phyloP scores from a whole-genome alignment of 2,329 filamentous ascomycete genomes.

The Eutypa lata region DNA sequence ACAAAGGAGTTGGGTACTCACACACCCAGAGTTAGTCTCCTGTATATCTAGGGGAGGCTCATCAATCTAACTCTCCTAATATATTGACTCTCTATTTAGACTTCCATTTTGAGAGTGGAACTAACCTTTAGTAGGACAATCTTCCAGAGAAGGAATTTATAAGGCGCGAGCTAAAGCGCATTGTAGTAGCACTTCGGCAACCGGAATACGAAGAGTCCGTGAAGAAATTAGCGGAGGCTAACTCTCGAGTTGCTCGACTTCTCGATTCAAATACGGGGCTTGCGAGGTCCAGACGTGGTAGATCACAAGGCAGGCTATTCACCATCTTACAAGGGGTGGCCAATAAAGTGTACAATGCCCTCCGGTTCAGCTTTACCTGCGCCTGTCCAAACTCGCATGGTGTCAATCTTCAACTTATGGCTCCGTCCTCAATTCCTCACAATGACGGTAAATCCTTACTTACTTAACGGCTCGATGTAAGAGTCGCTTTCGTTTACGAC shows the following conservation, averaged over 20 bases:
- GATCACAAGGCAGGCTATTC: conserved; percentile 15
- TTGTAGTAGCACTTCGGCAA: neutral
- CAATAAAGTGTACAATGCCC: conserved; percentile 19
- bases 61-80: too few species aligned
- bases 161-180: neutral
- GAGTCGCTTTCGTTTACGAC: conserved; percentile 5
- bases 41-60: neutral
- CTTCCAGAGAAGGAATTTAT: neutral
- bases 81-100: neutral
- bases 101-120: too few species aligned
- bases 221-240: neutral
- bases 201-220: neutral
- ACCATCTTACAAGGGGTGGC: conserved; percentile 17
- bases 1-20: neutral
- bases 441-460: conserved; percentile 16
- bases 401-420: conserved; percentile 12
- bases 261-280: neutral
- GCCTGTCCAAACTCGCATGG: conserved; percentile 15
- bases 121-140: neutral
- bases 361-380: conserved; percentile 17
- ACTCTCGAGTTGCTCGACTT: neutral
- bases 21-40: neutral
- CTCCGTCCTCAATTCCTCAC: conserved; percentile 6
- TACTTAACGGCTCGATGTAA: conserved; percentile 8
- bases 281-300: neutral